phyloP scores from a whole-genome alignment of 352 stramenopile genomes.

The Blastocystis sp. region DNA sequence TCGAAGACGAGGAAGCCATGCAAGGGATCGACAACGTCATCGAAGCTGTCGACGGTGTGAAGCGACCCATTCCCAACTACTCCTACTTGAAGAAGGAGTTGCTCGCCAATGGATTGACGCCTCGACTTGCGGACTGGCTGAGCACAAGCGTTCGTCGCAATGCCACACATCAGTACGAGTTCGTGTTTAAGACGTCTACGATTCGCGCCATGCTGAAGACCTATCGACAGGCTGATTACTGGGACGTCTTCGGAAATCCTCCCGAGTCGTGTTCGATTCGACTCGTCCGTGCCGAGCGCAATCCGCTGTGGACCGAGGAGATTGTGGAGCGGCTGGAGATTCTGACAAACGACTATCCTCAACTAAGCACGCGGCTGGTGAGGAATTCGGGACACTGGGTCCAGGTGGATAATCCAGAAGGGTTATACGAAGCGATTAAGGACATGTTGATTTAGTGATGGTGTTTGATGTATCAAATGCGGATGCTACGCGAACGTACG shows the following conservation, averaged over 20 bases:
- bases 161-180: slow-evolving; percentile 6
- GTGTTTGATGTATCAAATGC: slow-evolving; percentile 39
- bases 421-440: slow-evolving; percentile 32
- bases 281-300: neutral
- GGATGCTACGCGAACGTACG: neutral
- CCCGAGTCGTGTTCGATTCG: slow-evolving; percentile 1
- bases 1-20: slow-evolving; percentile 29
- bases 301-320: slow-evolving; percentile 19
- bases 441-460: slow-evolving; percentile 28
- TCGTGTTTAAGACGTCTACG: slow-evolving; percentile 10
- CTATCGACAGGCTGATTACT: slow-evolving; percentile 27
- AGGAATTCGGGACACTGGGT: slow-evolving; percentile 40
- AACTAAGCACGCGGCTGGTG: neutral
- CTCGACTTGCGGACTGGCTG: slow-evolving; percentile 12
- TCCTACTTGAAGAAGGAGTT: slow-evolving; percentile 33
- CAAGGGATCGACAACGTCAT: slow-evolving; percentile 8
- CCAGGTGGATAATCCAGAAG: slow-evolving; percentile 48
- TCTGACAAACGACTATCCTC: neutral
- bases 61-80: slow-evolving; percentile 33
- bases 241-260: neutral
- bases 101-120: neutral
- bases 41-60: neutral
- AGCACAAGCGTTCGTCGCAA: slow-evolving; percentile 22
- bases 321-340: slow-evolving; percentile 30
- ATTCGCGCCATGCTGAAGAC: slow-evolving; percentile 22